Percentiles rank a stretch among this genome's conserved stretches.
phyloP scores from a whole-genome alignment of 2,329 filamentous ascomycete genomes.

The Ceratocystis huliohia region DNA sequence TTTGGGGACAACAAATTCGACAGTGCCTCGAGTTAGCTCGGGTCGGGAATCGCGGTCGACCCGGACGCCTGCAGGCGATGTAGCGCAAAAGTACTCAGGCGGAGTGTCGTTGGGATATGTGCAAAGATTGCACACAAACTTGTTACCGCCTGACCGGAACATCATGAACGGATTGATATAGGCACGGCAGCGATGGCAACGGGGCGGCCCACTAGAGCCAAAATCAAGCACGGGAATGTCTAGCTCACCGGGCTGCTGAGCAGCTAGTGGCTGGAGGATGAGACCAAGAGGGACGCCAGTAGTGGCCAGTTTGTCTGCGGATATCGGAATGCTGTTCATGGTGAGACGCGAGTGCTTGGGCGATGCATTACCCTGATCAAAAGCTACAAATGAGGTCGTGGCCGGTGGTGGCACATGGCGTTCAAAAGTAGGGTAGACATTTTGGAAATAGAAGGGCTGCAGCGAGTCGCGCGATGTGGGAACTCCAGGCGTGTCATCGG shows the following conservation, averaged over 20 bases:
- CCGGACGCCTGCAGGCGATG: conserved; percentile 72
- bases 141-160: conserved; percentile 85
- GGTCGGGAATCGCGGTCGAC: conserved; percentile 81
- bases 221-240: conserved; percentile 90
- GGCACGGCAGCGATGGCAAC: conserved; percentile 82
- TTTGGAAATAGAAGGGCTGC: conserved; percentile 71
- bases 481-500: conserved; percentile 86
- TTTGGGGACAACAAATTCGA: conserved; percentile 93
- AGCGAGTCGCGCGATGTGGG: conserved; percentile 70
- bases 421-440: conserved; percentile 92
- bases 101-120: conserved; percentile 89
- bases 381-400: conserved; percentile 78
- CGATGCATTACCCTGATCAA: conserved; percentile 90
- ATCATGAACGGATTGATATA: conserved; percentile 99
- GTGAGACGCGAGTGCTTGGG: conserved; percentile 87
- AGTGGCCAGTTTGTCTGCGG: conserved; percentile 61
- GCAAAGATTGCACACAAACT: conserved; percentile 96
- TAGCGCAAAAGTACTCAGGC: conserved; percentile 84
- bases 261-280: conserved; percentile 75
- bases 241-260: conserved; percentile 69
- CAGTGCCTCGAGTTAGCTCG: conserved; percentile 80
- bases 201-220: conserved; percentile 76
- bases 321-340: conserved; percentile 82
- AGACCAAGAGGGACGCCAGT: conserved; percentile 80
- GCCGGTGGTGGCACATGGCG: conserved; percentile 83